Evolutionary conservation across 1,139 yeast genomes (phyloP).

Genomic region (Nakaseomyces glabratus): DNA sequence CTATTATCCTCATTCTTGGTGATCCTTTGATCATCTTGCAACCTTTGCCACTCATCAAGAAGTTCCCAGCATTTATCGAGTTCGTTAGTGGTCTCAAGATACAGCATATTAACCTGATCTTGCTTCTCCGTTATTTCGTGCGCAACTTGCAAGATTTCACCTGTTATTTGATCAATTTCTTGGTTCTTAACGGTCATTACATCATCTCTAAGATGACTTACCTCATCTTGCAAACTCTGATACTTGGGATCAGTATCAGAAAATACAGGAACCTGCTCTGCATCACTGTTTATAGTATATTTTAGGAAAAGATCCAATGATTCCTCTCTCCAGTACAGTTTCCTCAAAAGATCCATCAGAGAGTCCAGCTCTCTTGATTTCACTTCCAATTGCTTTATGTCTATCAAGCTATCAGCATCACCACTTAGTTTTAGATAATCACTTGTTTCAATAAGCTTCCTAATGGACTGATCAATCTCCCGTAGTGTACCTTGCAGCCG

Average conservation of each 20-base stretch:
- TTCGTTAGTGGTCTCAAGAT: constrained; percentile 19
- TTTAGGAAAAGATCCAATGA: constrained; percentile 28
- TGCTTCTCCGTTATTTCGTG: constrained; percentile 17
- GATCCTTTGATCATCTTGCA: constrained; percentile 12
- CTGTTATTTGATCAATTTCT: constrained; percentile 16
- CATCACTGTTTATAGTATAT: constrained; percentile 23
- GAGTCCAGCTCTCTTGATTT: constrained; percentile 20
- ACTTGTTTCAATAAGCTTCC: constrained; percentile 20
- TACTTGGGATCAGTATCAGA: constrained; percentile 21
- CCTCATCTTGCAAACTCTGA: constrained; percentile 16
- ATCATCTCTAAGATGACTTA: constrained; percentile 16
- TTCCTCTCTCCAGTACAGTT: constrained; percentile 28
- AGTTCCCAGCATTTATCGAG: constrained; percentile 24
- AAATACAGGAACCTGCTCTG: constrained; percentile 15
- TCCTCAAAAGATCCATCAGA: constrained; percentile 19
- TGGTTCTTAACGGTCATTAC: constrained; percentile 11
- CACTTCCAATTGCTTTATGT: constrained; percentile 15
- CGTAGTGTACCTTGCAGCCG: constrained; percentile 15
- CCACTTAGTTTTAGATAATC: constrained; percentile 13
- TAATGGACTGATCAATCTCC: constrained; percentile 23
- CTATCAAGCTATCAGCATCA: constrained; percentile 10
- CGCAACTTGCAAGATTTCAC: constrained; percentile 14
- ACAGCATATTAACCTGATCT: constrained; percentile 20
- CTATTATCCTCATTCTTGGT: constrained; percentile 9
- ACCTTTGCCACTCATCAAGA: constrained; percentile 19